These are phyloP conservation scores for Lonicera japonica DNA, from an alignment of 129 eudicot species.

Conservation along the genomic window DNA sequence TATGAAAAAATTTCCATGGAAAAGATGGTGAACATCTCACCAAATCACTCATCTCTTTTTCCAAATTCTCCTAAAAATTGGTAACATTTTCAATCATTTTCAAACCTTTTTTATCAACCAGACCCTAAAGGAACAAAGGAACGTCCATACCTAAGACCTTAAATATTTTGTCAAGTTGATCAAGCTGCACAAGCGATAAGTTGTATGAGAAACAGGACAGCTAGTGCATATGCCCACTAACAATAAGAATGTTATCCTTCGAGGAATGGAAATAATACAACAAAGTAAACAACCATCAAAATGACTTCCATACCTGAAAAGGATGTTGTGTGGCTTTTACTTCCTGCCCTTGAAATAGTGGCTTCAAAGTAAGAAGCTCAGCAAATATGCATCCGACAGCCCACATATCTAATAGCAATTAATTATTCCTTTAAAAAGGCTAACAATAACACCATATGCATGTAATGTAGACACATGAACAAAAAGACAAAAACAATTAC, in stretches of 20 bases:
- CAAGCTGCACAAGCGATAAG: constrained; percentile 54
- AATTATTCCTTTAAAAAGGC: constrained; percentile 4
- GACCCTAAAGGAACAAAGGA: constrained; percentile 1
- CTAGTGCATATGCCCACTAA: background rate
- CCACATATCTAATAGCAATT: constrained; percentile 77
- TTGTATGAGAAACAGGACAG: constrained; percentile 6
- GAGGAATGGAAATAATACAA: background rate
- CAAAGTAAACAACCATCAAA: background rate
- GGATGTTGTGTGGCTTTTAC: constrained; percentile 91
- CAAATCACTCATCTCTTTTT: no score
- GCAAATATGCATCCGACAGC: constrained; percentile 99
- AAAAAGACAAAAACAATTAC: background rate
- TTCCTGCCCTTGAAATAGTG: constrained; percentile 98
- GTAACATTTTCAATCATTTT: no score
- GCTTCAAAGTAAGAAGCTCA: constrained; percentile 90
- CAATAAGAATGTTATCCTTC: background rate
- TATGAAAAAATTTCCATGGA: no score
- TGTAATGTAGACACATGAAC: background rate
- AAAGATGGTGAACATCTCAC: no score
- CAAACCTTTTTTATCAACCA: no score
- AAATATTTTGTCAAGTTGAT: constrained; percentile 95
- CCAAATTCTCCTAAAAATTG: no score
- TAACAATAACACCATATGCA: background rate
- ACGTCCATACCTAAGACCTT: constrained; percentile 74
- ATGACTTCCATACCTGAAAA: constrained; percentile 50